Evolutionary conservation across 495 filamentous ascomycete species (phyloP), one percentile per base, ranked within the genome.

Genomic region (Xylaria scruposa): DNA sequence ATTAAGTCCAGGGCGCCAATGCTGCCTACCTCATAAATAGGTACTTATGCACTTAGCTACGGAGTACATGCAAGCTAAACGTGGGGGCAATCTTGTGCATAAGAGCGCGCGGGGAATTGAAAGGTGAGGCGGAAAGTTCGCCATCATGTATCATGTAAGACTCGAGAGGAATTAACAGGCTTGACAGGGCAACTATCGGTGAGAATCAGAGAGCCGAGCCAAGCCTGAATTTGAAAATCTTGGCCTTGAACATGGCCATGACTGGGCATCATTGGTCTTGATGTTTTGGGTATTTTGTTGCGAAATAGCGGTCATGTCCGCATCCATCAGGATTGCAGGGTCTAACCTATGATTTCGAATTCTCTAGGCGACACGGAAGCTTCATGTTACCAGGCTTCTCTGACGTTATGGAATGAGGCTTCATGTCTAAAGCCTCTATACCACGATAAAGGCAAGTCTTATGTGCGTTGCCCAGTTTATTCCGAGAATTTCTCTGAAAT

Each of bases 61-160:
- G 3, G 1, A 31, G n/a, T 31, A 31, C 36, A 54, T 67, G 65
- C 49, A 56, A 56, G 47, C 29, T 33, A 56, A 33, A 51, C 65
- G 17, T 12, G 36, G 62, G 38, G 44, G 36, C 42, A 26, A 51
- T 51, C 26, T 38, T n/a, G 47, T 51, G 46, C 63, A 42, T 42
- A 36, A 38, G 36, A 38, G 36, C 36, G 36, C 47, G 65, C 47
- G 49, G 26, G 49, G 65, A 13, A 42, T 54, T n/a, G 26, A 6
- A 26, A 67, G 33, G 47, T 42, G 47, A 67, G 36, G 65, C 49
- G 24, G 17, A 9, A 36, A 36, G 13, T 7, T 46, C 31, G 17
- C 58, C 58, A 60, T 67, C 65, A 29, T 31, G 29, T 54, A 59
- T 54, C 47, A 19, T 56, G n/a, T 44, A 24, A 44, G 36, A 63